These are phyloP conservation scores for Pogostemon cablin DNA, from an alignment of 257 asterid genomes.

Conservation along the genomic window DNA sequence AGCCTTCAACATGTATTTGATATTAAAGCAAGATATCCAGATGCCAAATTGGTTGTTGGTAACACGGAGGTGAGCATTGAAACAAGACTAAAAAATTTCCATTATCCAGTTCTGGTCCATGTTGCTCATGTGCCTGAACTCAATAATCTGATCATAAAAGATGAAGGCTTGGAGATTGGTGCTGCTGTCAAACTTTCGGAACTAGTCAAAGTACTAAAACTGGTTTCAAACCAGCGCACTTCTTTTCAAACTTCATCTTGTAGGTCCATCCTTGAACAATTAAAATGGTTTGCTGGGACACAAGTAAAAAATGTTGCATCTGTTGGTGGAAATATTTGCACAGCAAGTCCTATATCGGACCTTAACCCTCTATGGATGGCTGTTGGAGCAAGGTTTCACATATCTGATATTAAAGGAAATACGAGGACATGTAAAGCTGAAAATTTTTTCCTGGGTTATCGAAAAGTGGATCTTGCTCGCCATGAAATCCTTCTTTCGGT, in stretches of 20 bases:
- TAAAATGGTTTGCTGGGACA: conserved; percentile 96
- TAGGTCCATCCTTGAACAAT: conserved; percentile 70
- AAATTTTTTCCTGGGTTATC: conserved; percentile 76
- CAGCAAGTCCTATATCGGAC: conserved; percentile 98
- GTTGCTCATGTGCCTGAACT: conserved; percentile 76
- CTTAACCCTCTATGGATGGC: conserved; percentile 97
- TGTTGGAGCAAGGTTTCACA: conserved; percentile 67
- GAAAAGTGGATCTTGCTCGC: conserved; percentile 76
- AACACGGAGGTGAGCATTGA: conserved; percentile 94
- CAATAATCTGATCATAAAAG: conserved; percentile 54
- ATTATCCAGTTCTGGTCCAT: conserved; percentile 75
- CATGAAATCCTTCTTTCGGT: conserved; percentile 78
- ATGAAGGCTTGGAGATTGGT: conserved; percentile 89
- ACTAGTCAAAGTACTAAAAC: conserved; percentile 56
- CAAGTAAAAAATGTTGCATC: conserved; percentile 89
- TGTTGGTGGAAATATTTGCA: conserved; percentile 94
- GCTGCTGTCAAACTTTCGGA: conserved; percentile 87
- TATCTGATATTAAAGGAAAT: conserved; percentile 66
- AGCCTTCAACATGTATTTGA: conserved; percentile 69
- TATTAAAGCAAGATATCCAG: conserved; percentile 61
- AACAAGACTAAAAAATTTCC: conserved; percentile 73
- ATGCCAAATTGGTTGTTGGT: conserved; percentile 80
- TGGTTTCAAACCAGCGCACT: conserved; percentile 47
- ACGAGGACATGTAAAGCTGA: conserved; percentile 67
- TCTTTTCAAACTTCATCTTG: conserved; percentile 76